Conservation (phyloP, 2,329 filamentous ascomycete species). For the Lithohypha guttulata region DNA sequence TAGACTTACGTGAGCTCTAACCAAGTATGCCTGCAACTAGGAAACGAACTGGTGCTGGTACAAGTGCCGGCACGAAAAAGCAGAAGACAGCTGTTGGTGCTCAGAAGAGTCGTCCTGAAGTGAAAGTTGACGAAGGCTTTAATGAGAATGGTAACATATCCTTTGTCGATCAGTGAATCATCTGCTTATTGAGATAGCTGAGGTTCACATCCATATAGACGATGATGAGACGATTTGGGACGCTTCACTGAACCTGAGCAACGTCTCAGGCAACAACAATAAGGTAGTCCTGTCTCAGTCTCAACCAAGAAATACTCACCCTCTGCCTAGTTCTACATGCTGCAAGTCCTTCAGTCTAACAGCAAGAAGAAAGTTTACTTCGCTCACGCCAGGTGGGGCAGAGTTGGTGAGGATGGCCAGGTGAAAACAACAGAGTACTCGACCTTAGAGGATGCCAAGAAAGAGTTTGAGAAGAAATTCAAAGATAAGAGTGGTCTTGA, state of each 20-base stretch:
- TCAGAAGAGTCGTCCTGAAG: background rate
- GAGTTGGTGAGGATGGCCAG: constrained; percentile 50
- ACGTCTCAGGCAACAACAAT: constrained; percentile 32
- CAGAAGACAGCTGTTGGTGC: constrained; percentile 4
- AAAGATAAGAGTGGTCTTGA: constrained; percentile 43
- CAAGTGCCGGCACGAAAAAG: constrained; percentile 3
- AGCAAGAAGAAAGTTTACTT: constrained; percentile 34
- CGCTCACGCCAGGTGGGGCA: constrained; percentile 73
- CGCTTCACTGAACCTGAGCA: constrained; percentile 67
- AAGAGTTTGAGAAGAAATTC: constrained; percentile 45
- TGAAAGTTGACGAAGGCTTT: constrained; percentile 8
- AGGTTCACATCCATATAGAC: constrained; percentile 54
- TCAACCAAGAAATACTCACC: background rate
- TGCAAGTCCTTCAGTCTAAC: constrained; percentile 24
- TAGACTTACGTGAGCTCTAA: background rate
- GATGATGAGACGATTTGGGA: constrained; percentile 59
- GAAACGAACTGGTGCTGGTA: constrained; percentile 3
- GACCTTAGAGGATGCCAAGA: constrained; percentile 30
- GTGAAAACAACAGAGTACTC: constrained; percentile 28
- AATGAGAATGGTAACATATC: constrained; percentile 3
- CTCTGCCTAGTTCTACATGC: constrained; percentile 5
- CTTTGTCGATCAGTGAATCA: background rate
- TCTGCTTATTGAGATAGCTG: constrained; percentile 26
- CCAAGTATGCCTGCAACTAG: constrained; percentile 5
- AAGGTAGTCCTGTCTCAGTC: constrained; percentile 55